Evolutionary conservation across 768 basidiomycete species (phyloP).

Genomic region (Rossbeevera mucosa): DNA sequence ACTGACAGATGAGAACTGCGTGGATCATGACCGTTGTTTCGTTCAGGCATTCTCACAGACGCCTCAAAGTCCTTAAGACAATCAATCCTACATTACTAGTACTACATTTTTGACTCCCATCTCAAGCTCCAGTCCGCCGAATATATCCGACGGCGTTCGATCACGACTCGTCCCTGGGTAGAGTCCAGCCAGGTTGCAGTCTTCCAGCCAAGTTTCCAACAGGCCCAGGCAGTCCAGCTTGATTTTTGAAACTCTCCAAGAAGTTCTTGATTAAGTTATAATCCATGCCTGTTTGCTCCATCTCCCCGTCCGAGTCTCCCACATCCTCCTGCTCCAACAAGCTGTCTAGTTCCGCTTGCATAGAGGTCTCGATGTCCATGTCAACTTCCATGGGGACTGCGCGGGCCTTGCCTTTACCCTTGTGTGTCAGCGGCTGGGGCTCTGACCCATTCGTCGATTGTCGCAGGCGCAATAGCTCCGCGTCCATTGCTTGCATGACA

Average conservation of each 20-base stretch:
- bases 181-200: conserved; percentile 66
- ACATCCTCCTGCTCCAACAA: conserved; percentile 47
- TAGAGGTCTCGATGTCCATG: conserved; percentile 73
- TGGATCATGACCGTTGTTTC: conserved; percentile 60
- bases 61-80: not conserved
- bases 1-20: conserved; percentile 78
- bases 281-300: conserved; percentile 52
- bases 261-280: conserved; percentile 96
- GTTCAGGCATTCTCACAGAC: not conserved
- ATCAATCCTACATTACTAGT: not conserved
- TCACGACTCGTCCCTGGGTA: conserved; percentile 64
- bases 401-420: conserved; percentile 40
- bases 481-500: conserved; percentile 95
- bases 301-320: conserved; percentile 53
- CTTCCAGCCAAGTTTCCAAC: conserved; percentile 87
- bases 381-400: conserved; percentile 36
- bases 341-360: conserved; percentile 82
- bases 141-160: not conserved
- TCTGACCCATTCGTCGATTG: conserved; percentile 20
- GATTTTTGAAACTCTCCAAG: conserved; percentile 92
- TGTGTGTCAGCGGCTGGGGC: conserved; percentile 33
- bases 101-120: not conserved
- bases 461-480: conserved; percentile 57
- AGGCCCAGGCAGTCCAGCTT: conserved; percentile 85
- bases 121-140: not conserved